These are phyloP conservation scores for Dactylellina cionopaga DNA, from an alignment of 2,329 filamentous ascomycete genomes.

Conservation along the genomic window DNA sequence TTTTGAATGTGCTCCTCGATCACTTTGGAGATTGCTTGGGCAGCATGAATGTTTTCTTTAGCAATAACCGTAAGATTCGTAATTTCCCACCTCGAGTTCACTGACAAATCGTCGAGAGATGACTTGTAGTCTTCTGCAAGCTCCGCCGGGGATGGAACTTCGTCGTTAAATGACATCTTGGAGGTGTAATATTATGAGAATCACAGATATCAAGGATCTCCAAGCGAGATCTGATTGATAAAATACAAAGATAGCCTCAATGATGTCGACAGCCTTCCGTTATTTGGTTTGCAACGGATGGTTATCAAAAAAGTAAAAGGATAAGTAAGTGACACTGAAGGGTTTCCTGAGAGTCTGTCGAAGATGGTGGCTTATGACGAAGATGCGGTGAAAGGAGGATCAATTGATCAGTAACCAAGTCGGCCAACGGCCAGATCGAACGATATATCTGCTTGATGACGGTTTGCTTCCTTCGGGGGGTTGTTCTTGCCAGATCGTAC, in stretches of 20 bases:
- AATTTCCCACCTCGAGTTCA: constrained; percentile 94
- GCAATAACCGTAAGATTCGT: constrained; percentile 97
- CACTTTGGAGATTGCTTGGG: constrained; percentile 88
- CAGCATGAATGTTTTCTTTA: constrained; percentile 95
- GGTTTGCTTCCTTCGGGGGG: background rate
- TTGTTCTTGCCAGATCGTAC: background rate
- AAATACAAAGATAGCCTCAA: no score
- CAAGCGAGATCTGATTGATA: no score
- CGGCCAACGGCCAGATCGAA: background rate
- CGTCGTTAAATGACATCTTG: constrained; percentile 50
- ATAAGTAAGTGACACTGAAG: no score
- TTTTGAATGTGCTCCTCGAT: constrained; percentile 92
- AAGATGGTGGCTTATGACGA: background rate
- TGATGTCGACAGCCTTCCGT: no score
- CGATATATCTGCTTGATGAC: background rate
- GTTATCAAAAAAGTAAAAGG: no score
- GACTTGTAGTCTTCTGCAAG: constrained; percentile 95
- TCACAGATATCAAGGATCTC: no score
- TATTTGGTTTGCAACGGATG: no score
- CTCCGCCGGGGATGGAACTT: constrained; percentile 71
- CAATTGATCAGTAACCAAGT: background rate
- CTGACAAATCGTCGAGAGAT: constrained; percentile 87
- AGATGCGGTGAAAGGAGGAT: background rate
- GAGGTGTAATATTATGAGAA: background rate
- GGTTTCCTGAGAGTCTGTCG: no score